Evolutionary conservation across 139 green algal species (phyloP).

Genomic region (Chlorella vulgaris): DNA sequence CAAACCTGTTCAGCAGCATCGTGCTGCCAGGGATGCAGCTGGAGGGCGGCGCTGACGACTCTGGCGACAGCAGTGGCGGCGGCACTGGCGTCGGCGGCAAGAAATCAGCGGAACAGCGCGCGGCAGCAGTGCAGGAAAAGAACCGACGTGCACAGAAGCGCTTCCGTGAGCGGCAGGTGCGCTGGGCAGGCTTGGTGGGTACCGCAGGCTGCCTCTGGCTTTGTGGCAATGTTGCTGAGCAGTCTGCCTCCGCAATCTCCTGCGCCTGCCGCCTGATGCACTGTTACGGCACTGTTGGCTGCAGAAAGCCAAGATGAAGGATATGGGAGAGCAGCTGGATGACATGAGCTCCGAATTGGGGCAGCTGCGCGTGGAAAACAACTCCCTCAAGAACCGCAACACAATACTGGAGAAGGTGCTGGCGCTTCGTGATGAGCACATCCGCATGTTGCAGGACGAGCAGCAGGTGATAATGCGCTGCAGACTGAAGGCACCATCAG

Average conservation of each 20-base stretch:
- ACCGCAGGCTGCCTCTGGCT: not conserved
- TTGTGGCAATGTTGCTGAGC: too few species aligned
- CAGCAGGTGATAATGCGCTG: conserved; percentile 27
- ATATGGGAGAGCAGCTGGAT: conserved; percentile 55
- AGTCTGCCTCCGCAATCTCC: too few species aligned
- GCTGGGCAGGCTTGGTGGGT: not conserved
- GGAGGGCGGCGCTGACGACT: not conserved
- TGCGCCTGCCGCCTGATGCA: too few species aligned
- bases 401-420: conserved; percentile 64
- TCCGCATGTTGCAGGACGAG: conserved; percentile 52
- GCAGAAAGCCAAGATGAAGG: conserved; percentile 58
- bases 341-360: conserved; percentile 44
- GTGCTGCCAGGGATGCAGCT: conserved; percentile 10
- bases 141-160: conserved; percentile 55
- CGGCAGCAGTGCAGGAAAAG: conserved; percentile 48
- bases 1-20: conserved; percentile 49
- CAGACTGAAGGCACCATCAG: not conserved
- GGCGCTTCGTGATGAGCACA: conserved; percentile 52
- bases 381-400: conserved; percentile 52
- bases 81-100: not conserved
- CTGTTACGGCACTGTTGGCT: too few species aligned
- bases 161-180: conserved; percentile 52
- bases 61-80: conserved; percentile 30
- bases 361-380: conserved; percentile 53
- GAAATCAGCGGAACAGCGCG: conserved; percentile 6